Base-by-base conservation (phyloP, 2,329 filamentous ascomycete genomes). In the Colletotrichum viniferum region DNA sequence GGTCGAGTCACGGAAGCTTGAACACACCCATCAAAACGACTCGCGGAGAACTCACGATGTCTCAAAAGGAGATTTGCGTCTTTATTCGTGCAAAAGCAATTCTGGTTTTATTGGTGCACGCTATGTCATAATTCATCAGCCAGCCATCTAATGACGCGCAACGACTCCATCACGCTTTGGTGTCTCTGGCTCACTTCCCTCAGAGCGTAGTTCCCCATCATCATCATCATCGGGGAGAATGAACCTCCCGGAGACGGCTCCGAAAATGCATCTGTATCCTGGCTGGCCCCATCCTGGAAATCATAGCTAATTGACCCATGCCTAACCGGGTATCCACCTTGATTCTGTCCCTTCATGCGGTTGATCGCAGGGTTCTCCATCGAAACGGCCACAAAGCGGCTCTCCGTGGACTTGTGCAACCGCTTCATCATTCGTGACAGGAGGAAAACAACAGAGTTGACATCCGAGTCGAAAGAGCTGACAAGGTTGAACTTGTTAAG, bases 51-150 rank as follows among this genome's bases (percentile, higher is more conserved):
- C 10, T 32, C 18, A 13, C 7, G 30, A 32, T 61, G 30, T 14
- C 30, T 28, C 21, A 28, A 28, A 28, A 34, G 18, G 26, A 24
- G 8, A 16, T 5, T 58, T n/a, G 34, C 24, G 28, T 21, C 30
- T 52, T 55, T n/a, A 18, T 62, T 69, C 6, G 38, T 52, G 16
- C 62, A 12, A 30, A 21, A 63, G 43, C 43, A 38, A 21, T 30
- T n/a, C 6, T 34, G 14, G 10, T 28, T 24, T 32, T 18, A 69
- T 48, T 38, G 56, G 21, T 58, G 24, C 16, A 18, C 36, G 65
- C 56, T 56, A 38, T 66, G 26, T 76, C 73, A 76, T 76, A 65
- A 69, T n/a, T 69, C 73, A 48, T 76, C 73, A 12, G 73, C 64
- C 10, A 76, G 58, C 73, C 73, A 76, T 30, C 73, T 63, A 7